phyloP scores from a whole-genome alignment of 2,329 filamentous ascomycete genomes.

The Chrysoporthe puriensis region DNA sequence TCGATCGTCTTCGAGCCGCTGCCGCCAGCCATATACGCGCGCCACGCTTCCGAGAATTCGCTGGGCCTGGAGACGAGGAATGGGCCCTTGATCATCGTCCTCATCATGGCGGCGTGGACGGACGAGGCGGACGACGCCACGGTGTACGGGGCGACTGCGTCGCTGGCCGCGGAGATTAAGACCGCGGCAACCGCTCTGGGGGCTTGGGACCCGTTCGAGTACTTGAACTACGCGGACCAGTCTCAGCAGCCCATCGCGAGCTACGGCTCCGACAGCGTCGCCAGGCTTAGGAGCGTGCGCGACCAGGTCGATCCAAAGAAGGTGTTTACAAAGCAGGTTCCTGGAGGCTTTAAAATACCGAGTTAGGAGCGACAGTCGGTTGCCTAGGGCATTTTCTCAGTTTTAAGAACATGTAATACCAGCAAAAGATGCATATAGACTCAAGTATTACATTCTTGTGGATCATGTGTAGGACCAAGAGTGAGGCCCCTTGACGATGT shows the following conservation, averaged over 20 bases:
- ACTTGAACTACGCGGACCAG: constrained; percentile 32
- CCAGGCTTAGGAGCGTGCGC: constrained; percentile 24
- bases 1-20: constrained; percentile 28
- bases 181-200: constrained; percentile 26
- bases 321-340: constrained; percentile 5
- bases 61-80: background rate
- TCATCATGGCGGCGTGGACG: constrained; percentile 9
- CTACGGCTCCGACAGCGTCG: constrained; percentile 31
- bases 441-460: too few relatives aligned
- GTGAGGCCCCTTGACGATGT: too few relatives aligned
- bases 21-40: constrained; percentile 30
- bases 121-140: background rate
- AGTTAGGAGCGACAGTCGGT: background rate
- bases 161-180: constrained; percentile 3
- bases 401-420: background rate
- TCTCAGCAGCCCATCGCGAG: constrained; percentile 32
- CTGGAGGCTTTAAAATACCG: constrained; percentile 4
- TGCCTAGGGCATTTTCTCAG: background rate
- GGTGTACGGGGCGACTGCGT: constrained; percentile 12
- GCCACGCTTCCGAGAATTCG: constrained; percentile 16
- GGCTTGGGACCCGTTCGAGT: constrained; percentile 31
- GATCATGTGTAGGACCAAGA: too few relatives aligned
- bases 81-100: constrained; percentile 1
- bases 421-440: background rate
- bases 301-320: constrained; percentile 2